Percentiles rank a stretch among this genome's conserved stretches.
Conservation (phyloP, 495 filamentous ascomycete species). For the Aspergillus baeticus region DNA sequence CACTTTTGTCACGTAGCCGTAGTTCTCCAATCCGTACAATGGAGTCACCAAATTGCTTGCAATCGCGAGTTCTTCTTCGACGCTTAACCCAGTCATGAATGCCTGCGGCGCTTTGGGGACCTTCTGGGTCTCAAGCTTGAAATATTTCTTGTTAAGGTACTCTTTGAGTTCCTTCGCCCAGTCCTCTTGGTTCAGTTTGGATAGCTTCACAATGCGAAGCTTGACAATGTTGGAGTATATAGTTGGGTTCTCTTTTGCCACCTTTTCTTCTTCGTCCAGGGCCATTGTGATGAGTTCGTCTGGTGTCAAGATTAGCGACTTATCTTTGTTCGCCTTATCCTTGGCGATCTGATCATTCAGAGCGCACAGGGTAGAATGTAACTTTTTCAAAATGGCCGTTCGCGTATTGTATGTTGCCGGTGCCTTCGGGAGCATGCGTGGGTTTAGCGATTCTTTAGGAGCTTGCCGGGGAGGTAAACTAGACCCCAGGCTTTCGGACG, state of each 20-base stretch:
- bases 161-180: constrained; percentile 57
- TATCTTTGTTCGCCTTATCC: constrained; percentile 53
- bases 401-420: constrained; percentile 71
- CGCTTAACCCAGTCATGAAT: constrained; percentile 66
- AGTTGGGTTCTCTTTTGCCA: constrained; percentile 59
- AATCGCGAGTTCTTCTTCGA: constrained; percentile 65
- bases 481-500: constrained; percentile 27
- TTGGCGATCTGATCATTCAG: constrained; percentile 60
- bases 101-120: constrained; percentile 22
- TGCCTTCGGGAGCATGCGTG: constrained; percentile 69
- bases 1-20: constrained; percentile 69
- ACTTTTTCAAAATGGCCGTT: constrained; percentile 61
- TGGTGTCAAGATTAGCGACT: constrained; percentile 57
- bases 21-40: constrained; percentile 55
- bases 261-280: constrained; percentile 80
- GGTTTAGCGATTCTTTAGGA: constrained; percentile 64
- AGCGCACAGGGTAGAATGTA: constrained; percentile 71
- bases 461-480: constrained; percentile 34
- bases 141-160: constrained; percentile 43
- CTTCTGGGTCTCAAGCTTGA: constrained; percentile 33
- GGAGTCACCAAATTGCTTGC: constrained; percentile 58
- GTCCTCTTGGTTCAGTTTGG: constrained; percentile 64
- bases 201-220: constrained; percentile 68
- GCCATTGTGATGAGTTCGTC: constrained; percentile 75
- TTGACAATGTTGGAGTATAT: constrained; percentile 85